These are phyloP conservation scores for Clavispora phyllophila DNA, from an alignment of 805 yeast genomes.

Conservation along the genomic window DNA sequence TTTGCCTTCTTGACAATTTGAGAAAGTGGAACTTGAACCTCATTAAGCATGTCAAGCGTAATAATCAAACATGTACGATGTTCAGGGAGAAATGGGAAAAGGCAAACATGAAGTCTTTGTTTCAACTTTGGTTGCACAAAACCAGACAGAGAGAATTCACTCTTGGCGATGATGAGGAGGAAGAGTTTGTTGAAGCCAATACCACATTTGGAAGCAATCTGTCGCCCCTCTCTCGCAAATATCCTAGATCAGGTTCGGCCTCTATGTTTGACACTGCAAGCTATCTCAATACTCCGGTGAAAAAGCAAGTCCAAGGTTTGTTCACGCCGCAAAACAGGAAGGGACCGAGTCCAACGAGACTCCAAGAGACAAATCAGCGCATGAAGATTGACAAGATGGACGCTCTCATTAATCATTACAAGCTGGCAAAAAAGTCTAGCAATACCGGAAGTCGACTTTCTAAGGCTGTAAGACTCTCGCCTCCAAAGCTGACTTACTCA, in stretches of 20 bases:
- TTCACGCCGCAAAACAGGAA: slow-evolving; percentile 18
- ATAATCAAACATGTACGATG: slow-evolving; percentile 31
- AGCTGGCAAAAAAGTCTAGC: slow-evolving; percentile 11
- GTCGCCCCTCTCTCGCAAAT: slow-evolving; percentile 30
- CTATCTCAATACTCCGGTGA: slow-evolving; percentile 33
- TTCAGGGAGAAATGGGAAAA: slow-evolving; percentile 30
- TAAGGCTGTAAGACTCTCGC: background rate
- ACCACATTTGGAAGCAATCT: slow-evolving; percentile 20
- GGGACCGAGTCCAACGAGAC: slow-evolving; percentile 30
- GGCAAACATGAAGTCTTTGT: slow-evolving; percentile 22
- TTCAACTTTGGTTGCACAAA: slow-evolving; percentile 36
- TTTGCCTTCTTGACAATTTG: slow-evolving; percentile 20
- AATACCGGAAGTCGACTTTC: background rate
- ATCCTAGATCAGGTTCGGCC: slow-evolving; percentile 5
- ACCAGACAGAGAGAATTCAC: slow-evolving; percentile 8
- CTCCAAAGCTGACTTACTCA: background rate
- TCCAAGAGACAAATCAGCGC: slow-evolving; percentile 36
- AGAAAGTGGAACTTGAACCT: slow-evolving; percentile 34
- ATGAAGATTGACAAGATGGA: slow-evolving; percentile 29
- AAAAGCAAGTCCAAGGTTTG: slow-evolving; percentile 20
- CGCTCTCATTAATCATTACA: slow-evolving; percentile 31
- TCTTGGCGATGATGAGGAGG: slow-evolving; percentile 2
- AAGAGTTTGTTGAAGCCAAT: slow-evolving; percentile 14
- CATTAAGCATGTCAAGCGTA: slow-evolving; percentile 27
- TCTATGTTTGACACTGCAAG: slow-evolving; percentile 7